Conservation (phyloP, 148 eudicot species). For the Dysphania ambrosioides region DNA sequence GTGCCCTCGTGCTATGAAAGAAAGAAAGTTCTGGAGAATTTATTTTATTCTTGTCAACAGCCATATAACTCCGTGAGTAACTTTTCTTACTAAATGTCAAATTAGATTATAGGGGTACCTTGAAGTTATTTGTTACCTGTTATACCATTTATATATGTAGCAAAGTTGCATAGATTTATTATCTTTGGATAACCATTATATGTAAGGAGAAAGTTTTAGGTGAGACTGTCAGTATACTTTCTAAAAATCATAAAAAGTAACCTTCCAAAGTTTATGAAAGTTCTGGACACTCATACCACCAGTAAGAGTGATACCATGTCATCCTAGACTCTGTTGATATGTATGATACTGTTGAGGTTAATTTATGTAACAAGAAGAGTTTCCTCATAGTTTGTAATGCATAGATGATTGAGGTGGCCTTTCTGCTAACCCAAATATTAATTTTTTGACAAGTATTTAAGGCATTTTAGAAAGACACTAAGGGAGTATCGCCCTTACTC, state of each 20-base stretch:
- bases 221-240: background rate
- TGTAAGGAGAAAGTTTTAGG: background rate
- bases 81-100: background rate
- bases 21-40: slow-evolving; percentile 93
- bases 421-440: background rate
- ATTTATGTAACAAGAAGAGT: background rate
- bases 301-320: background rate
- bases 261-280: background rate
- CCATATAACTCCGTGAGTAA: slow-evolving; percentile 81
- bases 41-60: slow-evolving; percentile 84
- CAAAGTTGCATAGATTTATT: background rate
- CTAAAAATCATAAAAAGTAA: background rate
- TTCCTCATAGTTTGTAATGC: background rate
- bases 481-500: background rate
- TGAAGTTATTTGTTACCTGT: background rate
- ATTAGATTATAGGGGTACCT: background rate
- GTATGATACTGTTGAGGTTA: background rate
- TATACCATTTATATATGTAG: background rate
- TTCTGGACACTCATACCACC: background rate
- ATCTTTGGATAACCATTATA: background rate
- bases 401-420: background rate
- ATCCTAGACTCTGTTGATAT: background rate
- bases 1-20: slow-evolving; percentile 91
- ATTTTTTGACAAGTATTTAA: background rate
- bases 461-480: background rate